Evolutionary conservation across 768 basidiomycete genomes (phyloP).

Genomic region (Mycena galopus): DNA sequence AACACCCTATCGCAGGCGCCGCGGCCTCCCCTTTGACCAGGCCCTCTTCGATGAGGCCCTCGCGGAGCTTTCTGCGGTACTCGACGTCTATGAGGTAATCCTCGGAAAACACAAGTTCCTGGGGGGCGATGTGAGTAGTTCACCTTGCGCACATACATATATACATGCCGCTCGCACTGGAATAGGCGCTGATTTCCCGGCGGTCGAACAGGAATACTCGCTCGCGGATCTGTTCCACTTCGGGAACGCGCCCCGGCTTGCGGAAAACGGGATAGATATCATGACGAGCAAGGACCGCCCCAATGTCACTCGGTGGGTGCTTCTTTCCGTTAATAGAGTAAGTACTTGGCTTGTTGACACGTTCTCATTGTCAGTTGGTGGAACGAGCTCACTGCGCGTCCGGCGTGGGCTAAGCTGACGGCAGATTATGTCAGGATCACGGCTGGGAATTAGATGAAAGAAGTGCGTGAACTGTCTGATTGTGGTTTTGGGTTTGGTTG

Average conservation of each 20-base stretch:
- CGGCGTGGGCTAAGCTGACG: conserved; percentile 61
- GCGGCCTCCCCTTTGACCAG: conserved; percentile 42
- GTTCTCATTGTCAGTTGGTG: conserved; percentile 57
- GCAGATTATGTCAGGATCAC: conserved; percentile 15
- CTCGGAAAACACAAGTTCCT: conserved; percentile 66
- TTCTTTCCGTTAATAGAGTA: conserved; percentile 1
- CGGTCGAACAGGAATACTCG: background rate
- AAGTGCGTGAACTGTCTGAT: no score
- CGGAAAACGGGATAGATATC: conserved; percentile 43
- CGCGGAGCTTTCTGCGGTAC: conserved; percentile 48
- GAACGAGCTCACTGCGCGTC: conserved; percentile 59
- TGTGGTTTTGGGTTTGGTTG: no score
- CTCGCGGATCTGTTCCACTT: conserved; percentile 31
- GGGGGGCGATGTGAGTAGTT: conserved; percentile 12
- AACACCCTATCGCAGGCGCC: conserved; percentile 4
- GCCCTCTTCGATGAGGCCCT: conserved; percentile 45
- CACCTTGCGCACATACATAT: background rate
- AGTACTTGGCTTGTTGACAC: background rate
- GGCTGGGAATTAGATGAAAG: conserved; percentile 16
- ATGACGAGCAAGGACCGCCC: conserved; percentile 48
- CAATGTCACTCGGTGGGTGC: conserved; percentile 58
- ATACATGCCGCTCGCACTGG: background rate
- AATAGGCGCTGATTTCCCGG: background rate
- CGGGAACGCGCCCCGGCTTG: conserved; percentile 49
- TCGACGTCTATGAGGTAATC: conserved; percentile 68